Conservation (phyloP, 768 basidiomycete genomes). For the Roridomyces roridus region DNA sequence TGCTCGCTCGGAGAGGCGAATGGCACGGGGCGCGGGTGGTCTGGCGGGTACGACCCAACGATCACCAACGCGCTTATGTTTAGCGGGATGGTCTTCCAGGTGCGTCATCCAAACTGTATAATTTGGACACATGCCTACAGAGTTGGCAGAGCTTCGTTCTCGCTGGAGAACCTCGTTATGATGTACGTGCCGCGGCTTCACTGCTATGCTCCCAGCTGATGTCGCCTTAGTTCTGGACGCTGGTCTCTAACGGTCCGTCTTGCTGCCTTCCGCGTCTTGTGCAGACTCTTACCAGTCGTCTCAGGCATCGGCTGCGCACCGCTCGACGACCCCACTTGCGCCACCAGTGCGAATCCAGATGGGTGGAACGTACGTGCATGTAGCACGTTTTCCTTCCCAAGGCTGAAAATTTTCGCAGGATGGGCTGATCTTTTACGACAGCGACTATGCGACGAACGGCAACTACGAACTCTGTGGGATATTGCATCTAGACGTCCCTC, state of each 20-base stretch:
- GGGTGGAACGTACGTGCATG: conserved; percentile 47
- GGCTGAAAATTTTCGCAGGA: conserved; percentile 27
- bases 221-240: conserved; percentile 42
- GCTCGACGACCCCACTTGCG: conserved; percentile 38
- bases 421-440: conserved; percentile 48
- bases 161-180: conserved; percentile 43
- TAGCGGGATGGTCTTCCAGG: conserved; percentile 40
- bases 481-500: not conserved
- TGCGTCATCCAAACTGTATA: too few species aligned
- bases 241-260: conserved; percentile 39
- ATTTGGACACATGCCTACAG: too few species aligned
- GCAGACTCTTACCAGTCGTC: not conserved
- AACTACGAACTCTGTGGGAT: conserved; percentile 42
- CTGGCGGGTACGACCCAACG: conserved; percentile 45
- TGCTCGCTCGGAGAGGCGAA: conserved; percentile 42
- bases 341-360: conserved; percentile 40
- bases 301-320: conserved; percentile 48
- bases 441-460: conserved; percentile 42
- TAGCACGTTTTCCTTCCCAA: not conserved
- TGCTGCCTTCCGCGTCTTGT: not conserved
- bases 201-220: not conserved
- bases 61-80: conserved; percentile 48
- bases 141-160: conserved; percentile 36
- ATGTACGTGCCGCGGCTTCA: conserved; percentile 30
- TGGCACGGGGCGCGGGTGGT: conserved; percentile 39